These are phyloP conservation scores for Chenopodium berlandieri DNA, from an alignment of 148 eudicot species.

Conservation along the genomic window DNA sequence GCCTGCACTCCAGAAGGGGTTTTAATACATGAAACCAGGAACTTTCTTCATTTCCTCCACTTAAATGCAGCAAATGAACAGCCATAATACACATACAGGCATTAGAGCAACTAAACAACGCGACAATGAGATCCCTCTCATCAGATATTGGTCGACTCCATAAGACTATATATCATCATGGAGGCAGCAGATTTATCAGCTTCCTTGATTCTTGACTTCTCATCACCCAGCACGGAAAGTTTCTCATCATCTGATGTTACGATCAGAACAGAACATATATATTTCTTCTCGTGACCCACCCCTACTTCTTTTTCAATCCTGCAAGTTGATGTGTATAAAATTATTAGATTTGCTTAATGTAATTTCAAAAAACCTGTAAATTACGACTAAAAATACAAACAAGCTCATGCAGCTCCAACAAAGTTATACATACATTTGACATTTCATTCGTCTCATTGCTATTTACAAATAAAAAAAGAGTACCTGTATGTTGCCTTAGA, in stretches of 20 bases:
- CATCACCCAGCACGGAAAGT: slow-evolving; percentile 38
- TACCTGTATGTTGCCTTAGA: slow-evolving; percentile 68
- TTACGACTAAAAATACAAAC: not conserved
- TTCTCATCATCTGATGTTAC: slow-evolving; percentile 29
- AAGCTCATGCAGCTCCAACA: not conserved
- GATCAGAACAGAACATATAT: slow-evolving; percentile 52
- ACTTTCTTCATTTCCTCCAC: slow-evolving; percentile 32
- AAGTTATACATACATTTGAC: too few relatives aligned
- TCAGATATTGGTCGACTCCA: slow-evolving; percentile 28
- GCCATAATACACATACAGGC: slow-evolving; percentile 1
- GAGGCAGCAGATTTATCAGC: slow-evolving; percentile 88
- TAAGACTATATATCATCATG: slow-evolving; percentile 46
- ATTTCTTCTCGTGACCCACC: slow-evolving; percentile 58
- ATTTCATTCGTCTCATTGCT: not conserved
- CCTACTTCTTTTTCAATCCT: slow-evolving; percentile 58
- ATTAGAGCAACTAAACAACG: not conserved
- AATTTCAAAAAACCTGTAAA: not conserved
- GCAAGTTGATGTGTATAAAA: slow-evolving; percentile 9
- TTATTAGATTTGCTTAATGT: not conserved
- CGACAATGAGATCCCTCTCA: not conserved
- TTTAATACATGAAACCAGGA: slow-evolving; percentile 19
- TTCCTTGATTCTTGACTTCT: slow-evolving; percentile 48
- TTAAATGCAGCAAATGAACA: slow-evolving; percentile 29
- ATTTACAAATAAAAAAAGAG: not conserved
- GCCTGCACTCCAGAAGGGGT: not conserved